A percentile compares a stretch with the other conserved stretches of the same genome.
These are phyloP conservation scores for Immersiporthe knoxdaviesiana DNA, from an alignment of 2,329 filamentous ascomycete species.

Conservation along the genomic window DNA sequence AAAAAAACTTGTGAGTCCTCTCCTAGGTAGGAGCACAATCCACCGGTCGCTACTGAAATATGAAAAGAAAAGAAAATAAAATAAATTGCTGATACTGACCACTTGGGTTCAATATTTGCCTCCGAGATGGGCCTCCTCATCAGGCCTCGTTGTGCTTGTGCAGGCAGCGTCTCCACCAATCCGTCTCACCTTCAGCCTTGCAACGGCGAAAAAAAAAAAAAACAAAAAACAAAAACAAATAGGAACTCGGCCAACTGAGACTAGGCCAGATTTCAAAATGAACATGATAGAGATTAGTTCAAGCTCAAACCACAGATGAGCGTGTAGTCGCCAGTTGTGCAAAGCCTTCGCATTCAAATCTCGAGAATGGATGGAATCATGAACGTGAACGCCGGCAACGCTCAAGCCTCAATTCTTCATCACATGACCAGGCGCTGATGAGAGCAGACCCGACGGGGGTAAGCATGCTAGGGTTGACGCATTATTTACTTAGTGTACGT, in stretches of 20 bases:
- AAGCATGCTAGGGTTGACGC: conserved; percentile 26
- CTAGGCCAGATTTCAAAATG: neutral
- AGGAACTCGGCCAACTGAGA: neutral
- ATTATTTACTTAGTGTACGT: conserved; percentile 31
- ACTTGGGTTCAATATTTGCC: neutral
- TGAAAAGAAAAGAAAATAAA: too few relatives aligned
- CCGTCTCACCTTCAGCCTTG: conserved; percentile 5
- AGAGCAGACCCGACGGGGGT: conserved; percentile 23
- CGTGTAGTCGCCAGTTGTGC: neutral
- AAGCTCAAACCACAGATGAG: neutral
- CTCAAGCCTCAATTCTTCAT: neutral
- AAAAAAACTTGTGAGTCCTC: too few relatives aligned
- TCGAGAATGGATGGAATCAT: neutral
- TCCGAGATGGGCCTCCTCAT: neutral
- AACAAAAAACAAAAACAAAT: too few relatives aligned
- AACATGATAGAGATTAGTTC: neutral
- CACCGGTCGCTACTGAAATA: too few relatives aligned
- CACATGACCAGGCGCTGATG: conserved; percentile 29
- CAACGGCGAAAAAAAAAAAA: neutral
- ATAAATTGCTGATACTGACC: neutral
- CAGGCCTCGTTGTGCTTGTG: neutral
- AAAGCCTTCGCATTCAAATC: neutral
- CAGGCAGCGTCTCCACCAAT: neutral
- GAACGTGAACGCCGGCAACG: neutral
- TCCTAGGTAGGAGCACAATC: too few relatives aligned